phyloP scores from a whole-genome alignment of 2,329 filamentous ascomycete species.

The Sphaerulina populicola region DNA sequence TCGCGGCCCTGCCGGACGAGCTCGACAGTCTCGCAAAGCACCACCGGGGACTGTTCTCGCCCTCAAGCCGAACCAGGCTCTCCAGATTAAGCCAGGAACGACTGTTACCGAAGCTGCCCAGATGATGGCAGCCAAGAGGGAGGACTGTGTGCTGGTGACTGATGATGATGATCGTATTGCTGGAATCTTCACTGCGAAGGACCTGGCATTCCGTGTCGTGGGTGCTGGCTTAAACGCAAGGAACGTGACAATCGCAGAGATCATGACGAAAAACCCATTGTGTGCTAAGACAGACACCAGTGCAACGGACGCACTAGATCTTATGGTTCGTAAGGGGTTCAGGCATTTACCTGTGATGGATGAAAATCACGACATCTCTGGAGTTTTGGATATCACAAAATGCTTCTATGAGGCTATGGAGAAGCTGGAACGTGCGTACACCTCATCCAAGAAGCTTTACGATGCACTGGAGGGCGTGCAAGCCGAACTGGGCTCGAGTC shows the following conservation, averaged over 20 bases:
- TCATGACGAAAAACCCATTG: slow-evolving; percentile 99
- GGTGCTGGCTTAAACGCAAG: slow-evolving; percentile 81
- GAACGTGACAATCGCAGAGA: slow-evolving; percentile 88
- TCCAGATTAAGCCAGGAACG: slow-evolving; percentile 93
- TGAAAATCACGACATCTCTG: slow-evolving; percentile 98
- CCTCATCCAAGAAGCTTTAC: slow-evolving; percentile 94
- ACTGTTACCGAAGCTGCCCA: slow-evolving; percentile 94
- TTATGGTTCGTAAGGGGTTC: slow-evolving; percentile 98
- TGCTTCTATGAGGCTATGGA: slow-evolving; percentile 99
- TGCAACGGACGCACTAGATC: slow-evolving; percentile 89
- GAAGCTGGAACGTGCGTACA: slow-evolving; percentile 94
- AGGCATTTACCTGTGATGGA: slow-evolving; percentile 98
- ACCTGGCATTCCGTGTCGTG: slow-evolving; percentile 93
- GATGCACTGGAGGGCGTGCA: slow-evolving; percentile 96
- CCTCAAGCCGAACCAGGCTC: slow-evolving; percentile 85
- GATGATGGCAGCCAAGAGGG: slow-evolving; percentile 96
- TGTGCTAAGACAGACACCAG: slow-evolving; percentile 96
- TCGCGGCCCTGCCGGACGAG: slow-evolving; percentile 69
- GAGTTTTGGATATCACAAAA: slow-evolving; percentile 96
- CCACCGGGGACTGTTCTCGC: slow-evolving; percentile 93
- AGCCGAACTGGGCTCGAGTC: slow-evolving; percentile 87
- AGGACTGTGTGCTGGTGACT: slow-evolving; percentile 95
- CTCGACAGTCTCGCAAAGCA: slow-evolving; percentile 81
- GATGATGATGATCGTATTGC: slow-evolving; percentile 97
- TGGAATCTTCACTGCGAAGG: slow-evolving; percentile 98